Evolutionary conservation across 768 basidiomycete species (phyloP).

Genomic region (Russula sp.): DNA sequence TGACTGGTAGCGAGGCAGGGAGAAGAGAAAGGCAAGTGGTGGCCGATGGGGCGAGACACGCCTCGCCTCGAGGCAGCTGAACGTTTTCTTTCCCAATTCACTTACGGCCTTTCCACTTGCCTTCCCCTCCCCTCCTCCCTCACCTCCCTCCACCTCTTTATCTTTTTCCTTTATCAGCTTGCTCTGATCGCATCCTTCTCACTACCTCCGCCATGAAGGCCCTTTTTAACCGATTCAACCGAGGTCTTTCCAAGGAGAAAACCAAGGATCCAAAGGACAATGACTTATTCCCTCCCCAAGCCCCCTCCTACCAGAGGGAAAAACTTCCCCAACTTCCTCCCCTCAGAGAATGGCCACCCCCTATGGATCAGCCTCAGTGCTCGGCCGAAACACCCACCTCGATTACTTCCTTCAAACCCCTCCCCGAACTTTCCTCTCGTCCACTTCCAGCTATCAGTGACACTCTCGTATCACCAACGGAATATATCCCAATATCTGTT

Average conservation of each 20-base stretch:
- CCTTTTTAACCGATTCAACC: conserved; percentile 72
- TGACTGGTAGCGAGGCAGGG: conserved; percentile 51
- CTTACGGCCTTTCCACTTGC: conserved; percentile 23
- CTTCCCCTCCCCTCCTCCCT: conserved; percentile 25
- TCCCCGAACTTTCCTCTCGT: conserved; percentile 60
- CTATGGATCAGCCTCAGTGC: conserved; percentile 33
- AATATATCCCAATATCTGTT: conserved; percentile 29
- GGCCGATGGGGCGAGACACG: background rate
- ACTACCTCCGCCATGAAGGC: conserved; percentile 65
- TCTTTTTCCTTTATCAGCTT: conserved; percentile 24
- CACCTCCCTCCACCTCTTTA: conserved; percentile 28
- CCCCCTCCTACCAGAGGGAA: conserved; percentile 45
- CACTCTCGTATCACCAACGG: conserved; percentile 38
- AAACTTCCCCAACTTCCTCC: conserved; percentile 60
- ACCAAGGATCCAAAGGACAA: conserved; percentile 46
- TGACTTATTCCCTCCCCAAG: conserved; percentile 29
- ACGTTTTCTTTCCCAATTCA: conserved; percentile 15
- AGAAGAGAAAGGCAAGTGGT: conserved; percentile 34
- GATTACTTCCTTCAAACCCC: conserved; percentile 61
- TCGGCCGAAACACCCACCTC: conserved; percentile 35
- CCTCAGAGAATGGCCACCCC: conserved; percentile 59
- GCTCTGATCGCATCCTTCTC: conserved; percentile 22
- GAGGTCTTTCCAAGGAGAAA: conserved; percentile 62
- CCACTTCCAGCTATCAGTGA: conserved; percentile 50
- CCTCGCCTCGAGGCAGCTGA: conserved; percentile 27